phyloP scores from a whole-genome alignment of 2,329 filamentous ascomycete genomes.

The Shiraia sp. region DNA sequence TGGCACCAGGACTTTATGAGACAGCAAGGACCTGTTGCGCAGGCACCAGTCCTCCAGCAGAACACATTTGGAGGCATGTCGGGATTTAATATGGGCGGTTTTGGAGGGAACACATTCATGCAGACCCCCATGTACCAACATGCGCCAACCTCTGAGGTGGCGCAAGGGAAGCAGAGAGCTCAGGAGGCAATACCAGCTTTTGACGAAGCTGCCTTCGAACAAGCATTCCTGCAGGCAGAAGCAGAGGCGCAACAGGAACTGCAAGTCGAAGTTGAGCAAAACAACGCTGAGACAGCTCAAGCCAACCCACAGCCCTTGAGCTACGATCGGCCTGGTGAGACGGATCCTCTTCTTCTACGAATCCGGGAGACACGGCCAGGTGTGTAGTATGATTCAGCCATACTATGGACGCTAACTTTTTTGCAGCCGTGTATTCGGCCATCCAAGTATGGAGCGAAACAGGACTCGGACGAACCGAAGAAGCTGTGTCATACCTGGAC shows the following conservation, averaged over 20 bases:
- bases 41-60: conserved; percentile 29
- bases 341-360: conserved; percentile 36
- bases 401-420: conserved; percentile 17
- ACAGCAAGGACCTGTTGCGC: conserved; percentile 41
- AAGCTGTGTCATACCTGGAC: conserved; percentile 30
- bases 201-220: conserved; percentile 60
- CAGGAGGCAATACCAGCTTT: conserved; percentile 48
- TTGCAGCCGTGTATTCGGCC: conserved; percentile 35
- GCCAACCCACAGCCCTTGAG: conserved; percentile 18
- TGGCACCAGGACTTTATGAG: conserved; percentile 67
- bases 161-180: conserved; percentile 40
- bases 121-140: conserved; percentile 24
- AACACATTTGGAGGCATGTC: conserved; percentile 31
- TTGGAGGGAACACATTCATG: conserved; percentile 31
- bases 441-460: conserved; percentile 41
- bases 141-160: conserved; percentile 23
- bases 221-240: conserved; percentile 57
- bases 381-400: conserved; percentile 26
- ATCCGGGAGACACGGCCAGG: conserved; percentile 40
- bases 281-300: conserved; percentile 14
- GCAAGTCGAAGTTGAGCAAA: conserved; percentile 24
- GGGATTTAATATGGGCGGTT: conserved; percentile 32
- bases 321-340: conserved; percentile 28
- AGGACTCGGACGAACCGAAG: conserved; percentile 29
- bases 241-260: conserved; percentile 50